Evolutionary conservation across 2,329 filamentous ascomycete genomes (phyloP), one percentile per base, ranked within the genome.

Genomic region (Aspergillus terreus): DNA sequence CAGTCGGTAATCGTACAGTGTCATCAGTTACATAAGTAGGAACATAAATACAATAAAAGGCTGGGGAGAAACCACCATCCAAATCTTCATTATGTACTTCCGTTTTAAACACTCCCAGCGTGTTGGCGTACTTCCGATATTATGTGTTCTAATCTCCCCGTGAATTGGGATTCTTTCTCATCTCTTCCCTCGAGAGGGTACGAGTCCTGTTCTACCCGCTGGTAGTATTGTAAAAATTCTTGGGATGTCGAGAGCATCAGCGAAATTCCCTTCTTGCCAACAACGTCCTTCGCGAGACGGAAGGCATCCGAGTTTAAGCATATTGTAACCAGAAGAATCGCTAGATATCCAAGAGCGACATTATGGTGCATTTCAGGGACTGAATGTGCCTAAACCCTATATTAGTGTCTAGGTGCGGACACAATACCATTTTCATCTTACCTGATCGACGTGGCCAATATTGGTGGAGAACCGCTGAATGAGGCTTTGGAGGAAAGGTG

Each of bases 261-360:
- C 5, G 69, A 59, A 12, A 87, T 65, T 4, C 72, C 77, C 23
- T 76, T 67, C 1, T 74, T 72, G 2, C 76, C 75, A 25, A 84
- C 69, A 9, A 66, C 63, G 4, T 56, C 54, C 32, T 70, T 70
- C 14, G 83, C 68, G 21, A 71, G 70, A 9, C 60, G 49, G 40
- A 76, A 73, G 4, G 79, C 74, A 2, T 66, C 63, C 7, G 65
- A 54, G 48, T 81, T 76, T 25, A 94, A 76, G 59, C 85, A 91
- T 21, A 96, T 74, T 58, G 91, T 94, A 15, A 90, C 90, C 2
- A 97, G 78, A 5, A 96, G 77, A 12, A 96, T 85, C 0, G 90
- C 85, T 21, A 96, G 78, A 67, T 96, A 96, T 14, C 90, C 92
- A 67, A 92, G 84, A 1, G 88, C 86, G 25, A 97, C 90, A 59